These are phyloP conservation scores for Heliamphora exappendiculata DNA, from an alignment of 148 eudicot genomes.

Conservation along the genomic window DNA sequence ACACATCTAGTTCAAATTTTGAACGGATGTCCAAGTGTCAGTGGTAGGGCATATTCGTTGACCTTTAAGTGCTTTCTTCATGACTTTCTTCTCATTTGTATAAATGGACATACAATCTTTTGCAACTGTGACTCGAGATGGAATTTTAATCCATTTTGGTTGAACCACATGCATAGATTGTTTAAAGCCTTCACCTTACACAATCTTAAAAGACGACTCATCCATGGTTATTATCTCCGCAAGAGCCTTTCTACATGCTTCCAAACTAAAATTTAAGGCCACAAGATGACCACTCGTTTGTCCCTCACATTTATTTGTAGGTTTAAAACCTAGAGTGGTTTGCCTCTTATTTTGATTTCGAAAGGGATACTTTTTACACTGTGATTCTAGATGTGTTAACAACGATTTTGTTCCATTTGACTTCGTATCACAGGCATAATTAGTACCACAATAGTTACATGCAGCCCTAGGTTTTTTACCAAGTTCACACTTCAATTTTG, in stretches of 20 bases:
- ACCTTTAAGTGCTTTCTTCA: background rate
- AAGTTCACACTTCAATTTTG: too few species aligned
- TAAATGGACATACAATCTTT: background rate
- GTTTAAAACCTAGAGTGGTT: too few species aligned
- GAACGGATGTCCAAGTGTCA: slow-evolving; percentile 11
- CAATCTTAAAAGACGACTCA: background rate
- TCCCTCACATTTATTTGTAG: too few species aligned
- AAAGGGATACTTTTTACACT: too few species aligned
- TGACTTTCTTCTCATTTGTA: background rate
- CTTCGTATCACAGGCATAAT: too few species aligned
- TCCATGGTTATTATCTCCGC: background rate
- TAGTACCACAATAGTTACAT: too few species aligned
- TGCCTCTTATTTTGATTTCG: too few species aligned
- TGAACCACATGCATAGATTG: background rate
- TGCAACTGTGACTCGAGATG: background rate
- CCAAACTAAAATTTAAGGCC: background rate
- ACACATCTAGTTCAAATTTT: slow-evolving; percentile 10
- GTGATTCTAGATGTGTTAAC: too few species aligned
- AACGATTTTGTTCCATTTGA: too few species aligned
- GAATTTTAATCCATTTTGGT: background rate
- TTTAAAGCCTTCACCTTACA: background rate
- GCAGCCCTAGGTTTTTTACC: too few species aligned
- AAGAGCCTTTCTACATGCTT: background rate
- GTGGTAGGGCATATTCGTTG: slow-evolving; percentile 7
- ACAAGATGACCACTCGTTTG: too few species aligned